Base-by-base conservation (phyloP, 495 filamentous ascomycete genomes). In the Aspergillus leporis region DNA sequence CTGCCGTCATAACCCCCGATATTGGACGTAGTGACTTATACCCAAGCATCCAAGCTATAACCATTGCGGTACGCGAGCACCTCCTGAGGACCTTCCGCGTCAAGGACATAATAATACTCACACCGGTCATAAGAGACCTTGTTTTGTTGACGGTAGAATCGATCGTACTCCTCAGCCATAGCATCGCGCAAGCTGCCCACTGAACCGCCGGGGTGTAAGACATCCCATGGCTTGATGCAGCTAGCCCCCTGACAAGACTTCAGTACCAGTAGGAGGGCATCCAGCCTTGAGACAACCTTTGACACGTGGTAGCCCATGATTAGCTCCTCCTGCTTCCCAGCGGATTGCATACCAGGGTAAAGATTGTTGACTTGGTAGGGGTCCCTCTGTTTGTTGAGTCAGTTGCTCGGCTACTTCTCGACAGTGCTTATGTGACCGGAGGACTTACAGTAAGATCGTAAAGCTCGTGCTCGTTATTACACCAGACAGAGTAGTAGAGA, bases 401-500 rank as follows among this genome's bases (percentile, higher is more conserved):
- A 45, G n/a, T 19, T 19, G n/a, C 16, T 19, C 4, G n/a, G 41
- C 41, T 14, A 18, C 19, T n/a, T n/a, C n/a, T n/a, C n/a, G n/a
- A n/a, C n/a, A n/a, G n/a, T n/a, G n/a, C n/a, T n/a, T n/a, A n/a
- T n/a, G n/a, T n/a, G n/a, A n/a, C n/a, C n/a, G n/a, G n/a, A n/a
- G n/a, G n/a, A n/a, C 73, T 50, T 18, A 75, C 75, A 52, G 63
- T 78, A 13, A 84, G 56, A 46, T 85, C 81, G 50, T 85, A 83
- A 10, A 86, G 66, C 66, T 86, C 81, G 36, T 78, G 75, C 64
- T 84, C 81, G 47, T 79, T 77, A 18, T 62, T 84, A 59, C 83
- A 86, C 78, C 81, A 85, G 0, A 85, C 81, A 1, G 82, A 75
- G 34, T 86, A 86, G 50, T 80, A 79, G n/a, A 84, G 61, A 58